These are phyloP conservation scores for Yarrowia porcina DNA, from an alignment of 805 yeast genomes.

Conservation along the genomic window DNA sequence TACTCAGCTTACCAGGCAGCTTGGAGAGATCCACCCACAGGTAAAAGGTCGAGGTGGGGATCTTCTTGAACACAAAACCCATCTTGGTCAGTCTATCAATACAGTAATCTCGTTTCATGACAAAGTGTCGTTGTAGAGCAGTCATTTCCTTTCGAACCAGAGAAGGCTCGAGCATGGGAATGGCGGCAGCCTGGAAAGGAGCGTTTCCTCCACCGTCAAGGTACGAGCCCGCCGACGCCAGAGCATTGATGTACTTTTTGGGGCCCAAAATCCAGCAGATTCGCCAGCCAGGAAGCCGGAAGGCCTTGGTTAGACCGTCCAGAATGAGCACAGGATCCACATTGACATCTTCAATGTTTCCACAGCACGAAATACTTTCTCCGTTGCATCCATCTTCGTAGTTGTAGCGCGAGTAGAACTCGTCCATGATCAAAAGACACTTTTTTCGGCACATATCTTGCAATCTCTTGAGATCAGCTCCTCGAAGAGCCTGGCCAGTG, in stretches of 20 bases:
- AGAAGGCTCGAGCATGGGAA: slow-evolving; percentile 52
- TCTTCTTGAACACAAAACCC: slow-evolving; percentile 52
- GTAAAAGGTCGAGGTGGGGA: slow-evolving; percentile 58
- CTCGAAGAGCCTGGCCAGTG: slow-evolving; percentile 53
- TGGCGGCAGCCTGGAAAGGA: slow-evolving; percentile 60
- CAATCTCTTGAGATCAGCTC: slow-evolving; percentile 46
- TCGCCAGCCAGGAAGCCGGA: slow-evolving; percentile 64
- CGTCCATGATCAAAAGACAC: slow-evolving; percentile 61
- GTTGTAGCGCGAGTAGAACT: slow-evolving; percentile 57
- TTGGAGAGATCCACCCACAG: slow-evolving; percentile 56
- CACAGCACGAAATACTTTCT: slow-evolving; percentile 50
- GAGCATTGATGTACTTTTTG: slow-evolving; percentile 53
- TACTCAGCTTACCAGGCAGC: slow-evolving; percentile 54
- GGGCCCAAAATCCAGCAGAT: slow-evolving; percentile 64
- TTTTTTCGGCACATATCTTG: slow-evolving; percentile 52
- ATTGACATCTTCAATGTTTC: slow-evolving; percentile 52
- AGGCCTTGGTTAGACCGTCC: slow-evolving; percentile 60
- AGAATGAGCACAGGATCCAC: slow-evolving; percentile 57
- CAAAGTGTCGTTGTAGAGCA: slow-evolving; percentile 56
- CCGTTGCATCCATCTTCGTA: slow-evolving; percentile 54
- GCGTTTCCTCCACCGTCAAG: slow-evolving; percentile 61
- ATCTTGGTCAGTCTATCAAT: slow-evolving; percentile 47
- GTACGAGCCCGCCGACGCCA: slow-evolving; percentile 57
- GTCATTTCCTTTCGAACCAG: slow-evolving; percentile 52
- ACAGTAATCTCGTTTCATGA: slow-evolving; percentile 55